Evolutionary conservation across 495 filamentous ascomycete genomes (phyloP).

Genomic region (Neurospora sp.): DNA sequence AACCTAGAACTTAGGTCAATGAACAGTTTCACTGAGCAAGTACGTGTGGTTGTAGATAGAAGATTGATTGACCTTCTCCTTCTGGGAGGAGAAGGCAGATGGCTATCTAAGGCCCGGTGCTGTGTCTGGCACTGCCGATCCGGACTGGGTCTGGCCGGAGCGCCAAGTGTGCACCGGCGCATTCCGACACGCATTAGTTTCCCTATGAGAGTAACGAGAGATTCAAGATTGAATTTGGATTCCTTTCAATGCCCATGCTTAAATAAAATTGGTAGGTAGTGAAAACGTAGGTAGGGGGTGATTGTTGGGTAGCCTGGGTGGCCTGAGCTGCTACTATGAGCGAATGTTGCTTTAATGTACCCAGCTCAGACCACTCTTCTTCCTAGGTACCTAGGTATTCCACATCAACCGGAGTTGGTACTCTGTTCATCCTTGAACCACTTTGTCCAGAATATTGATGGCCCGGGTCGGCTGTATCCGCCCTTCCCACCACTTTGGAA

Average conservation of each 20-base stretch:
- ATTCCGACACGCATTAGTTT: background rate
- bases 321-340: background rate
- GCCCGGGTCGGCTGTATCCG: background rate
- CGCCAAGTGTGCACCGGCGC: too few species aligned
- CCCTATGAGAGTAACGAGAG: background rate
- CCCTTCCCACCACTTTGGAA: background rate
- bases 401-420: background rate
- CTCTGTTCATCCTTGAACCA: background rate
- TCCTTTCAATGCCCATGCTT: background rate
- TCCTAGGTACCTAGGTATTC: background rate
- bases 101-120: too few species aligned
- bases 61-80: too few species aligned
- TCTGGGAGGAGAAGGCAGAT: too few species aligned
- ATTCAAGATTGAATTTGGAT: background rate
- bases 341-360: background rate
- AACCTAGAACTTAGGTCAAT: too few species aligned
- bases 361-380: background rate
- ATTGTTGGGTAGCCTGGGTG: background rate
- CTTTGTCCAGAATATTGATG: background rate
- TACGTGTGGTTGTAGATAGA: too few species aligned
- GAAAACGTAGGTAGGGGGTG: background rate
- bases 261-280: background rate
- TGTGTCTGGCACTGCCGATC: too few species aligned
- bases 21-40: too few species aligned
- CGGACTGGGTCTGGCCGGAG: too few species aligned